phyloP scores from a whole-genome alignment of 352 stramenopile species.

The Pythium oligandrum region DNA sequence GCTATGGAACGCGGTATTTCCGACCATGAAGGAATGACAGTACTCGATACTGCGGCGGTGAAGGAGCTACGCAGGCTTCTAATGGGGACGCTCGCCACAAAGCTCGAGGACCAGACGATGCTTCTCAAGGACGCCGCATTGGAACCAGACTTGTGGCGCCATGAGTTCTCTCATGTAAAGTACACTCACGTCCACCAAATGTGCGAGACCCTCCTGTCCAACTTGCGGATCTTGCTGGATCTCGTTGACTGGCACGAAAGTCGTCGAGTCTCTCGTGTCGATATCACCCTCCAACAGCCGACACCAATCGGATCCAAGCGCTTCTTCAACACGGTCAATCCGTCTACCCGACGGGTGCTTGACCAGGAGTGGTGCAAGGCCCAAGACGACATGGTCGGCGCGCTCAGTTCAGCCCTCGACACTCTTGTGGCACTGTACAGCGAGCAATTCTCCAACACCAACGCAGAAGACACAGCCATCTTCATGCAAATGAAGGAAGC shows the following conservation, averaged over 20 bases:
- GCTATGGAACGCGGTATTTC: constrained; percentile 17
- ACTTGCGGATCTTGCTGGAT: constrained; percentile 57
- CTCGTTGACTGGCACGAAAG: constrained; percentile 57
- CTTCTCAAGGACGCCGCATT: constrained; percentile 43
- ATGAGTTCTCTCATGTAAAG: constrained; percentile 47
- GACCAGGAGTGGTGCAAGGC: constrained; percentile 8
- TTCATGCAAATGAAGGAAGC: constrained; percentile 80
- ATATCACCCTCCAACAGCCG: neutral
- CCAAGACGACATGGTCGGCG: constrained; percentile 29
- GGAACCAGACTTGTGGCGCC: constrained; percentile 53
- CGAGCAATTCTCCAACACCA: constrained; percentile 47
- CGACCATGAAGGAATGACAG: constrained; percentile 2
- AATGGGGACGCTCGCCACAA: constrained; percentile 22
- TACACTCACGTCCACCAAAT: constrained; percentile 36
- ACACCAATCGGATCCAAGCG: neutral
- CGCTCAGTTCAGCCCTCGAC: constrained; percentile 46
- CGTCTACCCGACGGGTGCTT: neutral
- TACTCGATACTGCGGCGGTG: constrained; percentile 17
- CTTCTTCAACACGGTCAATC: neutral
- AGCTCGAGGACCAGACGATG: constrained; percentile 43
- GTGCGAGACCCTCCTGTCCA: constrained; percentile 46
- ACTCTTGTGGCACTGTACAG: constrained; percentile 53
- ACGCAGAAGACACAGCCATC: constrained; percentile 52
- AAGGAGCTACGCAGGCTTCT: constrained; percentile 41
- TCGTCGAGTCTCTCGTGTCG: constrained; percentile 3